Evolutionary conservation across 2,329 filamentous ascomycete species (phyloP), one percentile per base, ranked within the genome.

Genomic region (Arthrobotrys musiformis): DNA sequence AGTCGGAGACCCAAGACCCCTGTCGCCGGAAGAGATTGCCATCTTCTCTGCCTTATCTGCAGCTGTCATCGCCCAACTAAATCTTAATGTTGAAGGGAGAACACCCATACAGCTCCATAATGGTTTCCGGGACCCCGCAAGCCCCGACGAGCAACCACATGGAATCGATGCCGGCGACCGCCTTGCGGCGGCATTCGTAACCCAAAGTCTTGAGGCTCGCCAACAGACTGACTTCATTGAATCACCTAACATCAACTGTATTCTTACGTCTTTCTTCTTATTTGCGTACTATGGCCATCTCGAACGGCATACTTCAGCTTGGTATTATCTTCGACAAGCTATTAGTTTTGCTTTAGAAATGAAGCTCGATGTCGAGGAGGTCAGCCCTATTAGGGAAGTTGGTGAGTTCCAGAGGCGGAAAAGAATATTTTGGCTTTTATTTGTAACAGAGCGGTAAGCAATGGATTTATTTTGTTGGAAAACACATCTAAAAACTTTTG

Each of bases 231-330:
- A 60, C 8, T 60, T 60, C 15, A 60, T 60, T 17, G 54, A 37
- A 1, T 22, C 54, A n/a, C 54, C 54, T 5, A 40, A 30, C 1
- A n/a, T 60, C 54, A 60, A 42, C 8, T 60, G 28, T n/a, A 26
- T 60, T 15, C 17, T 60, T 40, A 60, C 54, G 4, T 60, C 54
- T 24, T 60, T 60, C 30, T 60, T 60, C 35, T 9, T 60, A 24
- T 60, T 60, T n/a, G 30, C 9, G 8, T 60, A 42, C 17, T 24
- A 60, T 30, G 54, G 54, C 8, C 8, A 60, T 24, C 54, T 60
- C 15, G 15, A 60, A 33, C 30, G 17, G 40, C 54, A 60, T 17
- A 60, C 30, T 1, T 22, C 54, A n/a, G 54, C 54, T 7, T 60
- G 54, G 54, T 60, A 60, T 22, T 42, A 60, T 17, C 54, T 60